Conservation (phyloP, 1,139 yeast species). For the Hanseniaspora uvarum region DNA sequence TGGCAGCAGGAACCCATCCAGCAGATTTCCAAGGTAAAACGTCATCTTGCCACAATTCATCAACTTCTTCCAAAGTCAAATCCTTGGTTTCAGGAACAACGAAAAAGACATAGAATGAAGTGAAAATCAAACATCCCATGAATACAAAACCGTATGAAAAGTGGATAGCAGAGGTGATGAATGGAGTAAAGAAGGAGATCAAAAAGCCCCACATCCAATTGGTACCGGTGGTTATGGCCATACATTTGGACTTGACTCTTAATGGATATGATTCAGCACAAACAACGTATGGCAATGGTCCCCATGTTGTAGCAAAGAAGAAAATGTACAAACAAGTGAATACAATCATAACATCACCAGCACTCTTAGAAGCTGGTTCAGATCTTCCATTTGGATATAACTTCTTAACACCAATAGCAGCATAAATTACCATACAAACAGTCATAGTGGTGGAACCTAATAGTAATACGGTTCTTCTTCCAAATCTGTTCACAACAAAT, state of each 20-base stretch:
- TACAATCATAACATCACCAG: conserved; percentile 66
- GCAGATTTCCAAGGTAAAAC: conserved; percentile 38
- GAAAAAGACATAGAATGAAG: conserved; percentile 51
- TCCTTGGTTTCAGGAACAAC: conserved; percentile 60
- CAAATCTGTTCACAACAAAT: conserved; percentile 53
- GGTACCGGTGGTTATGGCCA: conserved; percentile 57
- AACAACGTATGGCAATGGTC: conserved; percentile 62
- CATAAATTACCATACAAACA: conserved; percentile 51
- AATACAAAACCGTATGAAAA: conserved; percentile 61
- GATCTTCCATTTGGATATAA: conserved; percentile 43
- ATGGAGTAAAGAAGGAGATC: conserved; percentile 61
- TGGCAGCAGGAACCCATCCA: conserved; percentile 22
- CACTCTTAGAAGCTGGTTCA: conserved; percentile 32
- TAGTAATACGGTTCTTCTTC: conserved; percentile 55
- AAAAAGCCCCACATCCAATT: conserved; percentile 70
- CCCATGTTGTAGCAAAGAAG: conserved; percentile 75
- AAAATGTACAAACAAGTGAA: conserved; percentile 64
- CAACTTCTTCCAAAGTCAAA: conserved; percentile 56
- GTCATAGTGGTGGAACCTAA: conserved; percentile 55
- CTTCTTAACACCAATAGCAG: conserved; percentile 53
- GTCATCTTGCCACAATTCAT: conserved; percentile 44
- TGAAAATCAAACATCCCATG: conserved; percentile 51
- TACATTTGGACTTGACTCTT: conserved; percentile 63
- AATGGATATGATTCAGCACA: conserved; percentile 65
- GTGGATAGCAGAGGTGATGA: conserved; percentile 44